Evolutionary conservation across 2,329 filamentous ascomycete species (phyloP).

Genomic region (Aspergillus sp.): DNA sequence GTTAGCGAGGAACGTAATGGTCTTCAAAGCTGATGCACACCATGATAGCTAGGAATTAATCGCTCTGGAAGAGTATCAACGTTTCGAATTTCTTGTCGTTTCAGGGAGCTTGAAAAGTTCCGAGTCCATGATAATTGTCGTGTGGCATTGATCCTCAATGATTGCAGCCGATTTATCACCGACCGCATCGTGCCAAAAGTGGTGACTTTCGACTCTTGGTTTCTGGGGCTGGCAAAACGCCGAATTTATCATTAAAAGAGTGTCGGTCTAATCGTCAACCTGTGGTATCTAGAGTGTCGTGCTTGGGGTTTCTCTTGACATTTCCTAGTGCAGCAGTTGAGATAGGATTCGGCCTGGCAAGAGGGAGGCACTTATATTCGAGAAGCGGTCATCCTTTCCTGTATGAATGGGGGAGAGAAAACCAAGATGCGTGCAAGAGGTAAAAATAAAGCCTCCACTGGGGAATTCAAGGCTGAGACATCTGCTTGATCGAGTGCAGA

Average conservation of each 20-base stretch:
- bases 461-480: neutral
- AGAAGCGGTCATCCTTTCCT: neutral
- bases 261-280: neutral
- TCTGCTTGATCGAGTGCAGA: neutral
- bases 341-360: neutral
- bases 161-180: constrained; percentile 15
- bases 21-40: constrained; percentile 41
- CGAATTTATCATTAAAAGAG: neutral
- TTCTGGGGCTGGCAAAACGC: neutral
- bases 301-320: neutral
- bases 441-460: neutral
- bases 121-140: constrained; percentile 23
- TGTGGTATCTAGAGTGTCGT: neutral
- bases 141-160: constrained; percentile 11
- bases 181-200: constrained; percentile 20
- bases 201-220: neutral
- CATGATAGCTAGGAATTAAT: constrained; percentile 63
- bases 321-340: neutral
- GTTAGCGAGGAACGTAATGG: neutral
- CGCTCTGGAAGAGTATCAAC: constrained; percentile 49
- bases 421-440: neutral
- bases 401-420: neutral
- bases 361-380: neutral
- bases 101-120: constrained; percentile 44
- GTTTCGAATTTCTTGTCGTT: constrained; percentile 44